These are phyloP conservation scores for Fusarium sororula DNA, from an alignment of 2,329 filamentous ascomycete genomes.

Conservation along the genomic window DNA sequence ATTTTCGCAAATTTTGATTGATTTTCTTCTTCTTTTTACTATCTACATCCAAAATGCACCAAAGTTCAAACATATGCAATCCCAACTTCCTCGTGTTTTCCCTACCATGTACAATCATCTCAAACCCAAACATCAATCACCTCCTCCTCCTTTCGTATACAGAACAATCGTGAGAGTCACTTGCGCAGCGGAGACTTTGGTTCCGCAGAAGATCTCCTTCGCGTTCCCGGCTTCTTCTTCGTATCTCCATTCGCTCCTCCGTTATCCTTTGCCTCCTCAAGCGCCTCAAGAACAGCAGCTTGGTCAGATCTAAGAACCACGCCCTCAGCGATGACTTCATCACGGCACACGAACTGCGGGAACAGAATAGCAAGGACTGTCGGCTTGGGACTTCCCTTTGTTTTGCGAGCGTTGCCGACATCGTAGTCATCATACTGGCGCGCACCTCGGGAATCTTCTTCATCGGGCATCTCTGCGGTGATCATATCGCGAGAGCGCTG, in stretches of 20 bases:
- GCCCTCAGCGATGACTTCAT: constrained; percentile 39
- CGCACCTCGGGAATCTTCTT: constrained; percentile 29
- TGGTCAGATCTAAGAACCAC: constrained; percentile 40
- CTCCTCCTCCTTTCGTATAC: background rate
- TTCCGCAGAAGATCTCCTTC: constrained; percentile 20
- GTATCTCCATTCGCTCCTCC: constrained; percentile 13
- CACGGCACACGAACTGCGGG: constrained; percentile 38
- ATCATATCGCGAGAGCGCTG: constrained; percentile 42
- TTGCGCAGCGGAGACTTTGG: constrained; percentile 22
- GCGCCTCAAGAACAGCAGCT: constrained; percentile 22
- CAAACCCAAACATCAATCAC: background rate
- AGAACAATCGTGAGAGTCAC: background rate
- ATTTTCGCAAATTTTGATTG: background rate
- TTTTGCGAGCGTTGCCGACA: constrained; percentile 3
- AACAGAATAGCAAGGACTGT: constrained; percentile 34
- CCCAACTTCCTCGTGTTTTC: background rate
- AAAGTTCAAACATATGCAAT: background rate
- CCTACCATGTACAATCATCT: background rate
- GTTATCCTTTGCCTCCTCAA: constrained; percentile 18
- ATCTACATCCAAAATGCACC: background rate
- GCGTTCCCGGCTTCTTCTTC: constrained; percentile 17
- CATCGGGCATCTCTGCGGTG: constrained; percentile 35
- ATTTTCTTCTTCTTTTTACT: background rate
- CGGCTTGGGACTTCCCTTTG: constrained; percentile 9
- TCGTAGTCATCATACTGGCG: constrained; percentile 35